These are phyloP conservation scores for Colletotrichum tropicale DNA, from an alignment of 2,329 filamentous ascomycete species.

Conservation along the genomic window DNA sequence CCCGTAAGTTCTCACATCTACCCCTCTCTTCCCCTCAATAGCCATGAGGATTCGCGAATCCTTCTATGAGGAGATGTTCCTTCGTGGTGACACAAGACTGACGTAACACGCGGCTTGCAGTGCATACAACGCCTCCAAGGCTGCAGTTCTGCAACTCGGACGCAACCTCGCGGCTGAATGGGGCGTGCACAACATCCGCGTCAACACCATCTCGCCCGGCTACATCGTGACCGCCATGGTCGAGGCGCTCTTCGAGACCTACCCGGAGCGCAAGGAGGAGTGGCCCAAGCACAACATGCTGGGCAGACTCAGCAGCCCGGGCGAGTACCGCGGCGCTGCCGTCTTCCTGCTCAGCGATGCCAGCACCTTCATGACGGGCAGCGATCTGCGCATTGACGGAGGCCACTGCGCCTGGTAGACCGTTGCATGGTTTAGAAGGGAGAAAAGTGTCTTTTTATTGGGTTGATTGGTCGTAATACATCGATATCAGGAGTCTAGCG, in stretches of 20 bases:
- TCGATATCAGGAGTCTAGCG: background rate
- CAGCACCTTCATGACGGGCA: conserved; percentile 47
- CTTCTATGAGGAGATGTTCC: background rate
- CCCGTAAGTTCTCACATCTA: conserved; percentile 50
- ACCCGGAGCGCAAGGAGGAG: conserved; percentile 67
- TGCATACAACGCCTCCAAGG: conserved; percentile 80
- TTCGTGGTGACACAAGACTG: background rate
- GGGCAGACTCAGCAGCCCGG: conserved; percentile 67
- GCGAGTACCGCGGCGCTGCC: conserved; percentile 74
- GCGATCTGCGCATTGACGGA: conserved; percentile 73
- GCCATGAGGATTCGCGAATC: background rate
- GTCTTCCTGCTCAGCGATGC: conserved; percentile 45
- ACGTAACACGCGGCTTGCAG: conserved; percentile 43
- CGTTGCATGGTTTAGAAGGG: background rate
- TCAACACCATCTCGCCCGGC: conserved; percentile 82
- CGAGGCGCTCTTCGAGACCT: conserved; percentile 75
- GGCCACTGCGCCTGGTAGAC: conserved; percentile 67
- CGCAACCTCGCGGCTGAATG: conserved; percentile 76
- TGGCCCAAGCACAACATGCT: conserved; percentile 92
- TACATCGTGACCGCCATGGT: conserved; percentile 88
- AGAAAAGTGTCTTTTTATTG: background rate
- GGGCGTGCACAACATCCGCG: conserved; percentile 74
- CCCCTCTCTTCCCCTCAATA: background rate
- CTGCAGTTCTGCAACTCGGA: conserved; percentile 73
- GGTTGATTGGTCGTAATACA: conserved; percentile 9